Conservation (phyloP, 202 grass and related monocot species). For the Setaria viridis region DNA sequence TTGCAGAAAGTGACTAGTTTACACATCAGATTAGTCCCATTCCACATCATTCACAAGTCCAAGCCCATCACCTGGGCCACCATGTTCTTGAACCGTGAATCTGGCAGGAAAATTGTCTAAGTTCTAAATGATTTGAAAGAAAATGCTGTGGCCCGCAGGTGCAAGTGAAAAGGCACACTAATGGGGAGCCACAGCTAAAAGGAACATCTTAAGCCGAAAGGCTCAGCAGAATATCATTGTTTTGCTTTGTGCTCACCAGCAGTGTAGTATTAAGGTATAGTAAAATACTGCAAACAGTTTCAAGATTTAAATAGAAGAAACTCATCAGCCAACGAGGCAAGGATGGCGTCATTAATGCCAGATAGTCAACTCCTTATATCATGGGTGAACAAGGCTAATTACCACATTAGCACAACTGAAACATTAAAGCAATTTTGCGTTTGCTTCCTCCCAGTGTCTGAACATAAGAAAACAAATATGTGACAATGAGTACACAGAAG, state of each 20-base stretch:
- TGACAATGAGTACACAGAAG: background rate
- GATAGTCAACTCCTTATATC: background rate
- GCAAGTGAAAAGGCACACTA: slow-evolving; percentile 40
- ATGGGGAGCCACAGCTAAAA: slow-evolving; percentile 38
- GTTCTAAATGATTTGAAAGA: slow-evolving; percentile 38
- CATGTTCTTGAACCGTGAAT: slow-evolving; percentile 46
- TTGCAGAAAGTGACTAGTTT: slow-evolving; percentile 42
- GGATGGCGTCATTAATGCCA: background rate
- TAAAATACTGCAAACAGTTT: slow-evolving; percentile 28
- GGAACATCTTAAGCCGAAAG: slow-evolving; percentile 34
- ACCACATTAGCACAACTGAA: background rate
- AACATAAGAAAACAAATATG: background rate
- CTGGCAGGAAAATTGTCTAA: slow-evolving; percentile 28
- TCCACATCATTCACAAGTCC: slow-evolving; percentile 44
- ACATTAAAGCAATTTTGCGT: background rate
- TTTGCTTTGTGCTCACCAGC: slow-evolving; percentile 3
- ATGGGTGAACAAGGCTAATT: slow-evolving; percentile 14
- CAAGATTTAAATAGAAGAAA: background rate
- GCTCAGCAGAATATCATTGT: background rate
- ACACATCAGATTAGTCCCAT: slow-evolving; percentile 57
- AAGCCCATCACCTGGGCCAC: slow-evolving; percentile 41
- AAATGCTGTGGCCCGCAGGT: slow-evolving; percentile 32
- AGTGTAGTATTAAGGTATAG: slow-evolving; percentile 23
- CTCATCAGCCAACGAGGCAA: background rate
- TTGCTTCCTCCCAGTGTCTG: background rate